A percentile compares a stretch with the other conserved stretches of the same genome.
These are phyloP conservation scores for Auxenochlorella pyrenoidosa DNA, from an alignment of 139 green algal genomes.

Conservation along the genomic window DNA sequence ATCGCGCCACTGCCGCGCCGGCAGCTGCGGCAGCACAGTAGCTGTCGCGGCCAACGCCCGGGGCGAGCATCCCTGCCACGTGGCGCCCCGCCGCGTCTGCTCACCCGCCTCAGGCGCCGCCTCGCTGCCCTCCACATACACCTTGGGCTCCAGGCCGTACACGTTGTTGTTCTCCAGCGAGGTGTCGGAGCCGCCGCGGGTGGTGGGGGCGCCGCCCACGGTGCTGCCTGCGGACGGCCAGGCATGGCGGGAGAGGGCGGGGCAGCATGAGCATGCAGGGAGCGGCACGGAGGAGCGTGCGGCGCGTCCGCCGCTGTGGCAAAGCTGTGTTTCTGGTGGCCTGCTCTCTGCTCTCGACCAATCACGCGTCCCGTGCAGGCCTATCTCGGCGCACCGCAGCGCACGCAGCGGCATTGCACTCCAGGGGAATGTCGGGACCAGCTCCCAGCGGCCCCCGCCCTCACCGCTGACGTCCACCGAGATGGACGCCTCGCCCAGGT, in stretches of 20 bases:
- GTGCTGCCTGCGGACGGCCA: constrained; percentile 12
- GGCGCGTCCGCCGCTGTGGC: too few relatives aligned
- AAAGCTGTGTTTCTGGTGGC: too few relatives aligned
- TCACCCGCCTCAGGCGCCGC: not conserved
- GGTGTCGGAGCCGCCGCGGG: constrained; percentile 76
- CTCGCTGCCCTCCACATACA: constrained; percentile 89
- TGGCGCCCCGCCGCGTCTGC: too few relatives aligned
- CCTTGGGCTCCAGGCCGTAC: constrained; percentile 82
- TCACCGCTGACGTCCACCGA: constrained; percentile 66
- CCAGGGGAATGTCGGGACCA: too few relatives aligned
- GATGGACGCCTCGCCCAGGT: constrained; percentile 77
- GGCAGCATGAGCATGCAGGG: too few relatives aligned
- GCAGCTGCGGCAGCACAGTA: not conserved
- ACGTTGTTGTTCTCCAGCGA: constrained; percentile 97
- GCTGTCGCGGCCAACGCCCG: too few relatives aligned
- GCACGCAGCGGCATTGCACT: too few relatives aligned
- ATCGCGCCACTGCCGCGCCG: not conserved
- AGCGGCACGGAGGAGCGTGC: too few relatives aligned
- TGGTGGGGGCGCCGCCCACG: not conserved
- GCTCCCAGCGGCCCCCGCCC: not conserved
- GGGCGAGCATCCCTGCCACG: too few relatives aligned
- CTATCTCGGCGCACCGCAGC: too few relatives aligned
- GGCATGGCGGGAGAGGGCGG: not conserved
- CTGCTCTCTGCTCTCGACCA: too few relatives aligned
- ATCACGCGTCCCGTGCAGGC: too few relatives aligned